A percentile compares a stretch with the other conserved stretches of the same genome.
phyloP scores from a whole-genome alignment of 176 grass and related monocot species.

The Eleusine indica region DNA sequence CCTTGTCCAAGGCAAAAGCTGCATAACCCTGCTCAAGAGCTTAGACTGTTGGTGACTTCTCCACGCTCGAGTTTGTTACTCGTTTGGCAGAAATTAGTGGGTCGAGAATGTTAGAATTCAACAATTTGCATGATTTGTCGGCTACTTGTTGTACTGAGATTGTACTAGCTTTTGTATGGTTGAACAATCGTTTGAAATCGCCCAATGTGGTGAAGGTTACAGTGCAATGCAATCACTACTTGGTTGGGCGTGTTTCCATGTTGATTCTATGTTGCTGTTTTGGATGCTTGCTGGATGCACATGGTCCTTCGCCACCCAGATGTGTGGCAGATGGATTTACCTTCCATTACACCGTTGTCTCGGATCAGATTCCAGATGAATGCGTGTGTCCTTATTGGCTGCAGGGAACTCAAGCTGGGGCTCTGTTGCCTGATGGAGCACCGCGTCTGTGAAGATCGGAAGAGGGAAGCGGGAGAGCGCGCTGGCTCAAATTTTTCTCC shows the following conservation, averaged over 20 bases:
- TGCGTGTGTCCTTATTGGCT: too few species aligned
- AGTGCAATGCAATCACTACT: neutral
- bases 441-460: too few species aligned
- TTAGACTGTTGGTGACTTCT: neutral
- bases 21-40: neutral
- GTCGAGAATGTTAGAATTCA: neutral
- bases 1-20: slow-evolving; percentile 1
- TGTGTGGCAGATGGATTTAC: neutral
- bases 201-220: neutral
- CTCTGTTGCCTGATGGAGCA: too few species aligned
- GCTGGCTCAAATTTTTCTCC: too few species aligned
- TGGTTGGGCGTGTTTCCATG: too few species aligned
- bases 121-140: neutral
- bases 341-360: too few species aligned
- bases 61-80: neutral
- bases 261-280: too few species aligned
- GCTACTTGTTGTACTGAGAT: neutral
- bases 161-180: neutral
- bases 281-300: too few species aligned
- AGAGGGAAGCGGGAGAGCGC: too few species aligned
- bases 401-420: too few species aligned
- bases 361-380: too few species aligned
- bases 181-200: neutral
- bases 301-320: neutral
- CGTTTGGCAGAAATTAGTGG: neutral